A percentile compares a stretch with the other conserved stretches of the same genome.
These are phyloP conservation scores for Teunomyces aglyptinius DNA, from an alignment of 805 yeast species.

Conservation along the genomic window DNA sequence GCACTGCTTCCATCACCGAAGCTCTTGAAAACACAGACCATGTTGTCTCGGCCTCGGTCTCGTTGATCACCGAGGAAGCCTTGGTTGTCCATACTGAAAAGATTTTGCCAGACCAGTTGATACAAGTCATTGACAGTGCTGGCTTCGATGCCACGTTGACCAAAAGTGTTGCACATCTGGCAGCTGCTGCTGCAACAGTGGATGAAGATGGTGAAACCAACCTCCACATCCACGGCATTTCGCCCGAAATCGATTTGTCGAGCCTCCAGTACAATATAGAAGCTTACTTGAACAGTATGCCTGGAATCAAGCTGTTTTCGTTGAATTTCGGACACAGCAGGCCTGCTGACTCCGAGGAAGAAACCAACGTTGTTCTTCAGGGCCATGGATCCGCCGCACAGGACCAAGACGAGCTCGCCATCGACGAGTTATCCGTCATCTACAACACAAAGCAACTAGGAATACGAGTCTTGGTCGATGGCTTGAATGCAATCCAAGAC, in stretches of 20 bases:
- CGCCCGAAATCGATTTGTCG: constrained; percentile 23
- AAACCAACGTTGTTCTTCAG: constrained; percentile 14
- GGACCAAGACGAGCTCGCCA: constrained; percentile 14
- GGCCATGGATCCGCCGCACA: constrained; percentile 10
- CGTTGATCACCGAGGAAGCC: constrained; percentile 39
- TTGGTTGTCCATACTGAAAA: constrained; percentile 16
- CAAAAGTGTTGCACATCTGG: not conserved
- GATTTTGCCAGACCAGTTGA: constrained; percentile 15
- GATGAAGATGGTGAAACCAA: constrained; percentile 27
- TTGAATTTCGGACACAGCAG: constrained; percentile 19
- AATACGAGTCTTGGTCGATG: constrained; percentile 57
- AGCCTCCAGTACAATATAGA: constrained; percentile 39
- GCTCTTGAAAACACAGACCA: constrained; percentile 25
- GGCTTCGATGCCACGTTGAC: constrained; percentile 26
- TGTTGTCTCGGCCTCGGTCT: constrained; percentile 27
- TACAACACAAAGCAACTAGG: constrained; percentile 57
- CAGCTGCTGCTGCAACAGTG: not conserved
- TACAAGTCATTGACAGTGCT: constrained; percentile 26
- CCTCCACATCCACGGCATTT: constrained; percentile 34
- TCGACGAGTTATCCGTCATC: constrained; percentile 40
- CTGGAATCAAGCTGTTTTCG: constrained; percentile 27
- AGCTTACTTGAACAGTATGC: constrained; percentile 32
- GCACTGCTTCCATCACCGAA: constrained; percentile 39
- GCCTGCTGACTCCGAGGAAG: constrained; percentile 13
- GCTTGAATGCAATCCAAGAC: constrained; percentile 42